These are phyloP conservation scores for Penicillium steckii DNA, from an alignment of 495 filamentous ascomycete species.

Conservation along the genomic window DNA sequence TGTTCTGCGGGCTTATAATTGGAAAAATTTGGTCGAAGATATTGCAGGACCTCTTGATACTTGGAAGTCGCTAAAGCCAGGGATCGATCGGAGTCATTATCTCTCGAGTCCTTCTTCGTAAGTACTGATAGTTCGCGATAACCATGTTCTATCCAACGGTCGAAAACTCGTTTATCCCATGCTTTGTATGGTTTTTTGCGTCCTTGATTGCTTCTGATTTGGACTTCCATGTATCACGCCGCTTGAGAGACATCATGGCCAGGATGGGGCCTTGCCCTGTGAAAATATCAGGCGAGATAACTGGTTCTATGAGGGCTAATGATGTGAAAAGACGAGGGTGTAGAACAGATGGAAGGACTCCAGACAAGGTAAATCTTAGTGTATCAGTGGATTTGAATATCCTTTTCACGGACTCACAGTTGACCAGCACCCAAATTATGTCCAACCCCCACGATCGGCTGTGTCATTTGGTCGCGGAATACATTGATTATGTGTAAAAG, in stretches of 20 bases:
- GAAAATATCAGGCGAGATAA: conserved; percentile 35
- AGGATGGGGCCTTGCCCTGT: conserved; percentile 6
- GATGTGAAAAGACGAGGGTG: conserved; percentile 70
- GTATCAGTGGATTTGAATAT: not conserved
- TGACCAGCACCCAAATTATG: conserved; percentile 75
- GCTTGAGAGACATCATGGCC: conserved; percentile 38
- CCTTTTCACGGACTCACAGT: conserved; percentile 29
- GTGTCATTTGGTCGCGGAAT: conserved; percentile 68
- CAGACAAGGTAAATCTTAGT: not conserved
- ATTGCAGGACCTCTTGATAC: conserved; percentile 50
- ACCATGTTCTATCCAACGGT: not conserved
- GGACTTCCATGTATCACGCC: conserved; percentile 59
- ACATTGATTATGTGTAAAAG: conserved; percentile 72
- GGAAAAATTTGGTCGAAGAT: conserved; percentile 34
- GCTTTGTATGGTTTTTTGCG: not conserved
- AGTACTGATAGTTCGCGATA: conserved; percentile 4
- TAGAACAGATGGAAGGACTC: conserved; percentile 53
- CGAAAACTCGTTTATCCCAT: conserved; percentile 3
- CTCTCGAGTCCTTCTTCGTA: too few relatives aligned
- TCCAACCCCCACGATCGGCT: conserved; percentile 72
- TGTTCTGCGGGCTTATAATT: not conserved
- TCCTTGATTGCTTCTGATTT: conserved; percentile 14
- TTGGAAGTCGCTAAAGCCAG: conserved; percentile 48
- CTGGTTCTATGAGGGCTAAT: conserved; percentile 66
- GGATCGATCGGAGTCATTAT: conserved; percentile 10